These are phyloP conservation scores for Trichosporon sp. DNA, from an alignment of 1,284 basidiomycete genomes.

Conservation along the genomic window DNA sequence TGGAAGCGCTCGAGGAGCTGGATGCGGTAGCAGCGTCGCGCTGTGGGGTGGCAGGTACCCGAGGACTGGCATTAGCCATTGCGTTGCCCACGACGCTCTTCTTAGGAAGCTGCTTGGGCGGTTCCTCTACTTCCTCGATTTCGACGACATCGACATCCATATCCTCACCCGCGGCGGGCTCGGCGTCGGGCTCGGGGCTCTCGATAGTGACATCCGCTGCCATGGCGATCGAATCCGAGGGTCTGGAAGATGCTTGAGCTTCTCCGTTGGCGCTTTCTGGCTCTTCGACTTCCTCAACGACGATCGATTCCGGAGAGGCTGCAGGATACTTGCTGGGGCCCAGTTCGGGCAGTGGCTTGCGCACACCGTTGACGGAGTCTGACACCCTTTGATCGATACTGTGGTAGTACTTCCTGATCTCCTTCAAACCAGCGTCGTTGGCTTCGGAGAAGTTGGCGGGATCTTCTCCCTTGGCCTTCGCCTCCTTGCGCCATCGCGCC, in stretches of 20 bases:
- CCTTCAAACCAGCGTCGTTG: neutral
- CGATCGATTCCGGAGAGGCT: neutral
- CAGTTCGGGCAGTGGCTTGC: neutral
- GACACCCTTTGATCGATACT: neutral
- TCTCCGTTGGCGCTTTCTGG: neutral
- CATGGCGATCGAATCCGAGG: neutral
- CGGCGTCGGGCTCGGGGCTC: neutral
- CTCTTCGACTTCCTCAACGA: neutral
- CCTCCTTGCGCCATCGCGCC: neutral
- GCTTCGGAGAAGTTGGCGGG: neutral
- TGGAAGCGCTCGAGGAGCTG: slow-evolving; percentile 7
- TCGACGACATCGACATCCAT: neutral
- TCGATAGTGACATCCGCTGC: neutral
- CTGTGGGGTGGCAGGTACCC: neutral
- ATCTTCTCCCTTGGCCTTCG: neutral
- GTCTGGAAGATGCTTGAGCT: neutral
- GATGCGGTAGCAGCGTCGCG: neutral
- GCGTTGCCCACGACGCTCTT: slow-evolving; percentile 10
- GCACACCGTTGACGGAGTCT: neutral
- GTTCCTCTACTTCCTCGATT: neutral
- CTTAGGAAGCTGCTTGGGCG: neutral
- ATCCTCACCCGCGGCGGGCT: neutral
- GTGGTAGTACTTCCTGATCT: neutral
- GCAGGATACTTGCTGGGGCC: neutral
- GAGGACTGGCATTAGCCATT: neutral